phyloP scores from a whole-genome alignment of 306 rosid species.

The Begonia peltatifolia region DNA sequence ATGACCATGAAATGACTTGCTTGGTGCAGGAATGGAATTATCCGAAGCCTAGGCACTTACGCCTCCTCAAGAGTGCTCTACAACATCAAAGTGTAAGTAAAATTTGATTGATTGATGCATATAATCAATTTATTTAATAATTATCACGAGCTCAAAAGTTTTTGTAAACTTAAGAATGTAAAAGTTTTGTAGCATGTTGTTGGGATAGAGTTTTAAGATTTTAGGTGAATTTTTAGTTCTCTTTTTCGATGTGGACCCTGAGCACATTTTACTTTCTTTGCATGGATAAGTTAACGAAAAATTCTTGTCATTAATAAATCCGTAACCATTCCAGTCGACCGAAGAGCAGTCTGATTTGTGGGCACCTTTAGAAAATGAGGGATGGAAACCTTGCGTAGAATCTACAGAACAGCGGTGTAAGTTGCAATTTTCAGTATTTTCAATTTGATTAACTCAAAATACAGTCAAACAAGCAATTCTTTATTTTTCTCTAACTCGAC shows the following conservation, averaged over 20 bases:
- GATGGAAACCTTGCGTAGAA: conserved; percentile 53
- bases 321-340: conserved; percentile 28
- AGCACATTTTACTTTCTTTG: neutral
- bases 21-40: conserved; percentile 52
- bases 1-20: conserved; percentile 7
- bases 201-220: no score
- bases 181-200: no score
- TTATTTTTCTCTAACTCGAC: no score
- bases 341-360: conserved; percentile 49
- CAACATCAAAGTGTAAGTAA: conserved; percentile 59
- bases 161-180: no score
- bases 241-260: no score
- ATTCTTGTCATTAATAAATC: no score
- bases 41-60: conserved; percentile 71
- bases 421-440: conserved; percentile 11
- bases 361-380: conserved; percentile 59
- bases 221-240: no score
- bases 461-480: neutral
- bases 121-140: neutral
- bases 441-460: neutral
- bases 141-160: no score
- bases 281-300: no score
- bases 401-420: conserved; percentile 37
- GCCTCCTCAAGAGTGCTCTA: conserved; percentile 72
- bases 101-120: conserved; percentile 16